Conservation (phyloP, 2,329 filamentous ascomycete genomes). For the Aureobasidium sp. region DNA sequence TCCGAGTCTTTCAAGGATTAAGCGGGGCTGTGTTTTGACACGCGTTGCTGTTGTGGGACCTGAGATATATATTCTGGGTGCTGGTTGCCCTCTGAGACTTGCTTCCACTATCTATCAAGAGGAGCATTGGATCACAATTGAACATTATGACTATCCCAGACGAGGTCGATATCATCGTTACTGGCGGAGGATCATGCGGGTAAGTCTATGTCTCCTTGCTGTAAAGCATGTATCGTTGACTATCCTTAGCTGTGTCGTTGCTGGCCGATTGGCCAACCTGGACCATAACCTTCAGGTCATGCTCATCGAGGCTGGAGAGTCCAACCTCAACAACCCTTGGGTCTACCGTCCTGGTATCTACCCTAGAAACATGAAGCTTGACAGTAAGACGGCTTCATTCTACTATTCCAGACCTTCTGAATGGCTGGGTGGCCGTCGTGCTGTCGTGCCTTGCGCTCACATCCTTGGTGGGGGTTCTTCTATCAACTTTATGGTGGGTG, state of each 20-base stretch:
- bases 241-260: constrained; percentile 37
- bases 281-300: constrained; percentile 65
- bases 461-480: constrained; percentile 56
- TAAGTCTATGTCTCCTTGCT: constrained; percentile 20
- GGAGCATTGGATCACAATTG: neutral
- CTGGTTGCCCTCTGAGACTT: neutral
- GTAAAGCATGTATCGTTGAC: neutral
- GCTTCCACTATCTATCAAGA: neutral
- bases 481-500: constrained; percentile 64
- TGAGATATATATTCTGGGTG: neutral
- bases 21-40: neutral
- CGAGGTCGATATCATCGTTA: constrained; percentile 74
- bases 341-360: constrained; percentile 69
- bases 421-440: constrained; percentile 61
- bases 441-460: constrained; percentile 66
- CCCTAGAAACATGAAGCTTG: constrained; percentile 69
- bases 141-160: constrained; percentile 55
- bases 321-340: constrained; percentile 68
- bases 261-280: constrained; percentile 58
- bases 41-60: neutral
- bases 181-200: constrained; percentile 63
- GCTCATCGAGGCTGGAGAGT: constrained; percentile 63
- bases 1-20: neutral
- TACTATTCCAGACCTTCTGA: constrained; percentile 69
- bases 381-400: constrained; percentile 74